Base-by-base conservation (phyloP, 768 basidiomycete species). In the Suillus subaureus region DNA sequence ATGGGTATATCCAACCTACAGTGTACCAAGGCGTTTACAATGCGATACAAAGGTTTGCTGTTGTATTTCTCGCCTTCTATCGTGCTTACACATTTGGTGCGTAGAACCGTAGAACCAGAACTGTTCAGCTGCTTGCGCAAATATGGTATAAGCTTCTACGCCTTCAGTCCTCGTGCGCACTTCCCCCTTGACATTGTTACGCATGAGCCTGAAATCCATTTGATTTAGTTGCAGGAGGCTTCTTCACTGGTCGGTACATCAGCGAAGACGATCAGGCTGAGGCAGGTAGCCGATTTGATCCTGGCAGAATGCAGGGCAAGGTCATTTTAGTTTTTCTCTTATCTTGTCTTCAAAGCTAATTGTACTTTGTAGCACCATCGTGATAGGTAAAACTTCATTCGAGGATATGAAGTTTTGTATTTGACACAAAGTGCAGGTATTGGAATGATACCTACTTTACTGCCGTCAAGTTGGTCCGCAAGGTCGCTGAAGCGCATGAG, bases 271-370 rank as follows among this genome's bases (percentile, higher is more conserved):
- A 80, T 64, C 43, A 73, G 8, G 76, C 79, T 35, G 85, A 87
- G 66, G 66, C 78, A 26, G 87, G 87, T 21, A 84, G 84, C 13
- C 81, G 87, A n/a, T 89, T 89, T 69, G 86, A 88, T 66, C 77
- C 82, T 0, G 71, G 74, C 18, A 79, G 74, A 56, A 54, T 42
- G 16, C 84, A 85, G 69, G 88, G 87, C 11, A 68, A 81, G 75
- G 84, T 85, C 62, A n/a, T 68, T 61, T 18, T 7, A 16, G 35
- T 31, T 47, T 37, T 35, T 54, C 13, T 47, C 1, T 31, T 26
- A 11, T 40, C 15, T 58, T 9, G 26, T 26, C 18, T 39, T 7
- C 16, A 58, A 2, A 26, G 47, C 11, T 7, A 28, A 23, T 33
- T 18, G 45, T 45, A 47, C 6, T 31, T 23, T 23, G 1, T 35